These are phyloP conservation scores for Thymus quinquecostatus DNA, from an alignment of 257 asterid genomes.

Conservation along the genomic window DNA sequence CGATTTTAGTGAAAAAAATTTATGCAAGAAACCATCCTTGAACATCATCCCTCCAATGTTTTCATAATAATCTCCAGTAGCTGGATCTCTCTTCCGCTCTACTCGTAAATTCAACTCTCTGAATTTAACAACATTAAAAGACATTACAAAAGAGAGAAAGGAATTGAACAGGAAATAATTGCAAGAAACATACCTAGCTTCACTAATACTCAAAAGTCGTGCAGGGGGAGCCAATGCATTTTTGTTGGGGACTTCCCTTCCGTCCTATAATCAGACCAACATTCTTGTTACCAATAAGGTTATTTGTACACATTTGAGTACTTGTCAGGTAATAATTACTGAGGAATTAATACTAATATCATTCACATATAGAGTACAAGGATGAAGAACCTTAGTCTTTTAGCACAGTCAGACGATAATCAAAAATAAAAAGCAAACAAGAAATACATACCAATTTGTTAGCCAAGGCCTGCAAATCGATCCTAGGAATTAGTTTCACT, in stretches of 20 bases:
- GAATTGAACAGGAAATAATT: not conserved
- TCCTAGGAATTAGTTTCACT: slow-evolving; percentile 83
- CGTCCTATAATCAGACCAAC: slow-evolving; percentile 64
- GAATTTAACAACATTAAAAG: slow-evolving; percentile 25
- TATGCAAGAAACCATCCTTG: slow-evolving; percentile 89
- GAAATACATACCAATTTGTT: slow-evolving; percentile 66
- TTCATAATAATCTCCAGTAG: slow-evolving; percentile 79
- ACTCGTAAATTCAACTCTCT: slow-evolving; percentile 86
- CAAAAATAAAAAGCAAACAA: not conserved
- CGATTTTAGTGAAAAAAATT: slow-evolving; percentile 80
- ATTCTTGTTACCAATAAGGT: slow-evolving; percentile 15
- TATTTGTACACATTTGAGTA: slow-evolving; percentile 4
- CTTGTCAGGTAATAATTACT: slow-evolving; percentile 4
- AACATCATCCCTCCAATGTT: slow-evolving; percentile 88
- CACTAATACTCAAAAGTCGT: slow-evolving; percentile 82
- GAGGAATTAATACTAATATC: slow-evolving; percentile 3
- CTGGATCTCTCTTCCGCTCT: slow-evolving; percentile 76
- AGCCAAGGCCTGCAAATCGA: slow-evolving; percentile 88
- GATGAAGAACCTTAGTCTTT: not conserved
- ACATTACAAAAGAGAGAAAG: slow-evolving; percentile 11
- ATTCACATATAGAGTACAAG: slow-evolving; percentile 1
- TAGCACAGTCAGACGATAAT: slow-evolving; percentile 13
- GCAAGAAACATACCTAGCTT: slow-evolving; percentile 64
- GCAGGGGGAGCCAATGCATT: slow-evolving; percentile 85
- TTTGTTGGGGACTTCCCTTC: slow-evolving; percentile 84